phyloP scores from a whole-genome alignment of 768 basidiomycete species.

The Suillus hirtellus region DNA sequence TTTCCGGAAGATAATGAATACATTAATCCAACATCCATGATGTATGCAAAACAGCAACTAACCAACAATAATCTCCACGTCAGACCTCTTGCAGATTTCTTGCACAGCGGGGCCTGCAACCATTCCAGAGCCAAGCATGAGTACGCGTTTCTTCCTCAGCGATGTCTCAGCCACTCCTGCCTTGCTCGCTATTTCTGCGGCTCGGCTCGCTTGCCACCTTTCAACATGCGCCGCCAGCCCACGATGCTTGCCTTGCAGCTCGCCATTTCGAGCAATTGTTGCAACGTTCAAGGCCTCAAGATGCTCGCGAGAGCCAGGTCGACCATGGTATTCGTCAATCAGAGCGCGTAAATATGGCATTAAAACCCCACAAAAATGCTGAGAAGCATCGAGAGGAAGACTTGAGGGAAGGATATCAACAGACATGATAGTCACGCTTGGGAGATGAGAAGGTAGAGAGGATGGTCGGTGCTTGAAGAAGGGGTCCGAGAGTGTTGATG shows the following conservation, averaged over 20 bases:
- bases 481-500: constrained; percentile 78
- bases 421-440: constrained; percentile 76
- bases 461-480: constrained; percentile 56
- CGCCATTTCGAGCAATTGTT: constrained; percentile 65
- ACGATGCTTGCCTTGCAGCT: constrained; percentile 49
- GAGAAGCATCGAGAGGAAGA: constrained; percentile 79
- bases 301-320: constrained; percentile 23
- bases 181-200: constrained; percentile 2
- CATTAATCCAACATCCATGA: constrained; percentile 18
- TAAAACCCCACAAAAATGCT: constrained; percentile 69
- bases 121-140: constrained; percentile 94
- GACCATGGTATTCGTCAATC: constrained; percentile 42
- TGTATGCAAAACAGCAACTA: constrained; percentile 31
- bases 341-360: constrained; percentile 67
- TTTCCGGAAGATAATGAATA: constrained; percentile 12
- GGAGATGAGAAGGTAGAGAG: constrained; percentile 44
- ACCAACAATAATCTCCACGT: constrained; percentile 80
- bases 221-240: constrained; percentile 61
- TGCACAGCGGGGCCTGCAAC: constrained; percentile 89
- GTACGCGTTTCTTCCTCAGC: constrained; percentile 57
- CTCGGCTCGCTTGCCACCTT: constrained; percentile 34
- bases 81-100: constrained; percentile 59
- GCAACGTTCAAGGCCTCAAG: constrained; percentile 60
- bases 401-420: constrained; percentile 90
- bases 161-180: constrained; percentile 3